Evolutionary conservation across 768 basidiomycete genomes (phyloP).

Genomic region (Boletus speciosus): DNA sequence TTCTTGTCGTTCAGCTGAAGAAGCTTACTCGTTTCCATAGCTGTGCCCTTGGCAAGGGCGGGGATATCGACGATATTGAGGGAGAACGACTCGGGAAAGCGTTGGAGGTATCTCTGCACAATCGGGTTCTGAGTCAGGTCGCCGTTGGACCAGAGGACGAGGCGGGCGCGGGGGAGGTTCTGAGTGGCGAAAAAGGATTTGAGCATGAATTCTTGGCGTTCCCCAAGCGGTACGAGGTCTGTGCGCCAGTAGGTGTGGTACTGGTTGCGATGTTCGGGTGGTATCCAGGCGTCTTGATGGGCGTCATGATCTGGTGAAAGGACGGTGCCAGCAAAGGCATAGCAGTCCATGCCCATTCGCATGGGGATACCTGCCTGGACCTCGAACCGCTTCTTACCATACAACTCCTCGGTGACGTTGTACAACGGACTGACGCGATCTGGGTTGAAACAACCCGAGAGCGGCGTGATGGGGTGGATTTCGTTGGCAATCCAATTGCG

Average conservation of each 20-base stretch:
- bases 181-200: slow-evolving; percentile 95
- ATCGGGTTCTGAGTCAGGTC: slow-evolving; percentile 56
- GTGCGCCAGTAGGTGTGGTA: slow-evolving; percentile 95
- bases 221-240: slow-evolving; percentile 75
- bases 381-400: slow-evolving; percentile 62
- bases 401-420: slow-evolving; percentile 60
- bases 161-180: slow-evolving; percentile 54
- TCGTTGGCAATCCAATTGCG: slow-evolving; percentile 72
- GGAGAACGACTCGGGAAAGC: slow-evolving; percentile 69
- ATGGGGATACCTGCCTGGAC: slow-evolving; percentile 80
- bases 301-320: slow-evolving; percentile 24
- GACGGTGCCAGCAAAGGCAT: slow-evolving; percentile 85
- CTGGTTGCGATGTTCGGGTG: slow-evolving; percentile 49
- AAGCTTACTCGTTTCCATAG: slow-evolving; percentile 59
- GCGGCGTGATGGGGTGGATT: slow-evolving; percentile 58
- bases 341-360: slow-evolving; percentile 84
- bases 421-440: slow-evolving; percentile 59
- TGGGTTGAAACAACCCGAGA: slow-evolving; percentile 73
- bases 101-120: slow-evolving; percentile 54
- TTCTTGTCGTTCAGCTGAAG: slow-evolving; percentile 64
- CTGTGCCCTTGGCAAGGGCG: slow-evolving; percentile 69
- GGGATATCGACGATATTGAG: slow-evolving; percentile 66
- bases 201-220: slow-evolving; percentile 85
- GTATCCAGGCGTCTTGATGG: slow-evolving; percentile 15
- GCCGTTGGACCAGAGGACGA: slow-evolving; percentile 93